Percentiles rank a stretch among this genome's conserved stretches.
Evolutionary conservation across 1,284 basidiomycete species (phyloP).

Genomic region (Papiliotrema laurentii): DNA sequence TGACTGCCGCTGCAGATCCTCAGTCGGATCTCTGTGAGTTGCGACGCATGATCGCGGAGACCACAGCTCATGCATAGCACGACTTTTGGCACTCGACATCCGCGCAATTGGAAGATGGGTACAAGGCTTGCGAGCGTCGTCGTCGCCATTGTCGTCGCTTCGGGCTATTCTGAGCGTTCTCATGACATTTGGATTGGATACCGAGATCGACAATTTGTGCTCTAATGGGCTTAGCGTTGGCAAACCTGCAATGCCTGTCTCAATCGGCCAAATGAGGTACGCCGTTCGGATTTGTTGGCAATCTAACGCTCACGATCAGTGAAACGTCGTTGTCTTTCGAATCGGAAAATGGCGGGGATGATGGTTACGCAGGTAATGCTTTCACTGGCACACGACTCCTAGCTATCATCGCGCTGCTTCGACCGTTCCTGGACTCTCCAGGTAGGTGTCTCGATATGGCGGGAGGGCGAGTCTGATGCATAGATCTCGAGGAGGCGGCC

Average conservation of each 20-base stretch:
- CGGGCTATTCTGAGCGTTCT: slow-evolving; percentile 46
- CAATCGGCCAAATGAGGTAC: background rate
- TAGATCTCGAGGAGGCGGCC: slow-evolving; percentile 63
- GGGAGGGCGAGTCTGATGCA: slow-evolving; percentile 6
- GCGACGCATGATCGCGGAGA: too few relatives aligned
- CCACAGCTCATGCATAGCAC: slow-evolving; percentile 34
- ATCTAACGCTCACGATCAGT: too few relatives aligned
- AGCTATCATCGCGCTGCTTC: slow-evolving; percentile 62
- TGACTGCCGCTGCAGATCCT: too few relatives aligned
- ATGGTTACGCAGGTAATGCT: too few relatives aligned
- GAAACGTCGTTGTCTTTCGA: background rate
- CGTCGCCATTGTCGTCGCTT: slow-evolving; percentile 1
- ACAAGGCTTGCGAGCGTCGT: background rate
- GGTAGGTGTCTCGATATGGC: slow-evolving; percentile 49
- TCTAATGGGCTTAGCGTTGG: slow-evolving; percentile 29
- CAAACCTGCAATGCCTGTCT: slow-evolving; percentile 27
- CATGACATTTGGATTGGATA: slow-evolving; percentile 52
- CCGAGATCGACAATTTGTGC: slow-evolving; percentile 63
- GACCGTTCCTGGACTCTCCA: slow-evolving; percentile 65
- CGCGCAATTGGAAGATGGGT: background rate
- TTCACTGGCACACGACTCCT: slow-evolving; percentile 60
- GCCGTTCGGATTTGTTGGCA: too few relatives aligned
- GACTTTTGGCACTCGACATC: background rate
- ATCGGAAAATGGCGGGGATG: too few relatives aligned
- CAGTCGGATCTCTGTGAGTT: too few relatives aligned